A percentile compares a stretch with the other conserved stretches of the same genome.
Conservation (phyloP, 345 rosid species). For the Sisymbrium altissimum region DNA sequence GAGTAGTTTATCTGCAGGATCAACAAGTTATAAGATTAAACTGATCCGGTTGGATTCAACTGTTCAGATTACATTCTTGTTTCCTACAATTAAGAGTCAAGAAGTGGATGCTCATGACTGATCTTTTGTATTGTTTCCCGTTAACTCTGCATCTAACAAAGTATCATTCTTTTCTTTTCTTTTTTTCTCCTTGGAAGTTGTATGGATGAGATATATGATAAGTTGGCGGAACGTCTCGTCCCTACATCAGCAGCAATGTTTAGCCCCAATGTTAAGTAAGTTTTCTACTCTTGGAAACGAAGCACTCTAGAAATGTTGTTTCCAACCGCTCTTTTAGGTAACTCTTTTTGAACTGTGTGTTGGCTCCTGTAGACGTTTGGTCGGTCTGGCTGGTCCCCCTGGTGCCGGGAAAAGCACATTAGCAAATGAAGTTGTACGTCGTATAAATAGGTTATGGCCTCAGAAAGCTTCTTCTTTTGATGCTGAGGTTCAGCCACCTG, state of each 20-base stretch:
- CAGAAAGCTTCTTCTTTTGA: conserved; percentile 59
- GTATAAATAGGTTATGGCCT: conserved; percentile 70
- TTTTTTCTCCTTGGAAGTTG: conserved; percentile 36
- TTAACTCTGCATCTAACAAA: background rate
- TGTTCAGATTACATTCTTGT: background rate
- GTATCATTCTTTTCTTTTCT: background rate
- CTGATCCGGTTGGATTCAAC: background rate
- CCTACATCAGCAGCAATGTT: conserved; percentile 59
- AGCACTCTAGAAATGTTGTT: background rate
- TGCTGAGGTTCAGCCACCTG: conserved; percentile 61
- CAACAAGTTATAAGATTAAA: background rate
- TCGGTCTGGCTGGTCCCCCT: conserved; percentile 94
- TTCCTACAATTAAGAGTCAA: background rate
- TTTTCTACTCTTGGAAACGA: background rate
- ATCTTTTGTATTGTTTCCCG: background rate
- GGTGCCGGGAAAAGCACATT: conserved; percentile 93
- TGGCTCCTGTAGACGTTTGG: conserved; percentile 53
- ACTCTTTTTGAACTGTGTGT: background rate
- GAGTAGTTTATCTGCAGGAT: background rate
- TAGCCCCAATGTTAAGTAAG: conserved; percentile 59
- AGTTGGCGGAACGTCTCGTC: conserved; percentile 60
- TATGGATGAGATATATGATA: conserved; percentile 81
- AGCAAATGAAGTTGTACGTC: conserved; percentile 66
- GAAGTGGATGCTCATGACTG: background rate
- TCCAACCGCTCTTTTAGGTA: background rate